Conservation (phyloP, 495 filamentous ascomycete genomes). For the Echria macrotheca region DNA sequence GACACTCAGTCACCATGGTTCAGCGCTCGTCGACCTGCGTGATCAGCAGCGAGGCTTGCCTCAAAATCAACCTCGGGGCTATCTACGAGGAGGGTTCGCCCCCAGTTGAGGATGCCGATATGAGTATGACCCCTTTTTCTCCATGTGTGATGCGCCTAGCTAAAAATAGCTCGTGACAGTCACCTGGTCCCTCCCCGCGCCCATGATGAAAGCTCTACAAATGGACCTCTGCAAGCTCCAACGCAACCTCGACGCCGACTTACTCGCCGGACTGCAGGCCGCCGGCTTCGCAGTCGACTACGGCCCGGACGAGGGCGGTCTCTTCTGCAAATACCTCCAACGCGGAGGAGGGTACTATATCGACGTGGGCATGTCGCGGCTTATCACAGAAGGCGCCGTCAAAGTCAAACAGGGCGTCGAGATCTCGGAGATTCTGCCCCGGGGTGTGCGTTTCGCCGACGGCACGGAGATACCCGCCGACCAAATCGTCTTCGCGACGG, state of each 20-base stretch:
- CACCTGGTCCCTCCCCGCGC: conserved; percentile 49
- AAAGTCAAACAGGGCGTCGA: conserved; percentile 67
- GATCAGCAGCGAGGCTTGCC: conserved; percentile 45
- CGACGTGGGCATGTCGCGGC: conserved; percentile 67
- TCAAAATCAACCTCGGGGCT: conserved; percentile 47
- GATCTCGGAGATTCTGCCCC: conserved; percentile 53
- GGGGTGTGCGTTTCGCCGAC: conserved; percentile 61
- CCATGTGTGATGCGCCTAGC: not conserved
- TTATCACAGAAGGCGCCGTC: conserved; percentile 74
- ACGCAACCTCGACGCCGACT: conserved; percentile 45
- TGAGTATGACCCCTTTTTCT: conserved; percentile 23
- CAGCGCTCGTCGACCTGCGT: conserved; percentile 74
- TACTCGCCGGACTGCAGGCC: conserved; percentile 54
- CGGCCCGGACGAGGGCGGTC: conserved; percentile 59
- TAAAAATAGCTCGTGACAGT: not conserved
- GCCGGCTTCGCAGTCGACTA: conserved; percentile 66
- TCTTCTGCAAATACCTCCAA: conserved; percentile 71
- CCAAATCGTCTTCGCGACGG: conserved; percentile 78
- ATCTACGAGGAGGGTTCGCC: conserved; percentile 61
- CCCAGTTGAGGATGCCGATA: conserved; percentile 57
- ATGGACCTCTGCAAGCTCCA: conserved; percentile 46
- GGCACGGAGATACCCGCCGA: conserved; percentile 66
- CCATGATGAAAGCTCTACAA: conserved; percentile 53
- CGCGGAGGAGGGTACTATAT: conserved; percentile 77
- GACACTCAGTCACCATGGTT: conserved; percentile 78